phyloP scores from a whole-genome alignment of 768 basidiomycete genomes.

The Rhodotorula graminis region DNA sequence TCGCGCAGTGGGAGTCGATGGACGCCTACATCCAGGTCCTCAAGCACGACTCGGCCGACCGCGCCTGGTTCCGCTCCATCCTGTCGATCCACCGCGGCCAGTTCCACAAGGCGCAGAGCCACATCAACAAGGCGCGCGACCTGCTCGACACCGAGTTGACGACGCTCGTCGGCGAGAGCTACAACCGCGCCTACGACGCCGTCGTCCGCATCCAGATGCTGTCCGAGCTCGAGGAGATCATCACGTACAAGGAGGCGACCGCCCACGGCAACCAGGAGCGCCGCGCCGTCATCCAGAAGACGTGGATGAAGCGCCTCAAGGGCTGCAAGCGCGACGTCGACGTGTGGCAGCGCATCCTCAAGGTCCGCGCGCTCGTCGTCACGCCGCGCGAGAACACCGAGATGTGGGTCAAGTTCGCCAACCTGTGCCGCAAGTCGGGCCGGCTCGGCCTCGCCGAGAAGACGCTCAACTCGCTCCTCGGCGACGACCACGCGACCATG shows the following conservation, averaged over 20 bases:
- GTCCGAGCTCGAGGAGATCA: conserved; percentile 95
- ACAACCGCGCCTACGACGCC: conserved; percentile 92
- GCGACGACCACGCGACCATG: conserved; percentile 54
- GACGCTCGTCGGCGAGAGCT: conserved; percentile 88
- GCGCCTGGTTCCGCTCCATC: conserved; percentile 93
- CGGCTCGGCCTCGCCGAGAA: conserved; percentile 94
- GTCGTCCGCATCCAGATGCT: conserved; percentile 98
- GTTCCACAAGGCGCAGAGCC: conserved; percentile 79
- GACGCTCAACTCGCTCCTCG: conserved; percentile 84
- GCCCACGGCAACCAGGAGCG: conserved; percentile 82
- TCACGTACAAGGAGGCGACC: conserved; percentile 78
- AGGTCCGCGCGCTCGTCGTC: conserved; percentile 88
- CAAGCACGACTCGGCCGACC: conserved; percentile 86
- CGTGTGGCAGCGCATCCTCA: conserved; percentile 95
- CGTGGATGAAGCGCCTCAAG: conserved; percentile 94
- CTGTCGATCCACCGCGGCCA: conserved; percentile 94
- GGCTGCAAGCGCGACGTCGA: conserved; percentile 98
- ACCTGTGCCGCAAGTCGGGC: conserved; percentile 90
- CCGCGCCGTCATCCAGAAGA: conserved; percentile 82
- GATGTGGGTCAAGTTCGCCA: conserved; percentile 99
- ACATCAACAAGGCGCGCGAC: conserved; percentile 90
- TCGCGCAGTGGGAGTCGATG: conserved; percentile 96
- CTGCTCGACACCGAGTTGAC: conserved; percentile 83
- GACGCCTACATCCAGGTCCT: conserved; percentile 92
- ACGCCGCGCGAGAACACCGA: conserved; percentile 88